A percentile compares a stretch with the other conserved stretches of the same genome.
Evolutionary conservation across 108 stramenopile genomes (phyloP).

Genomic region (Nitzschia sp.): DNA sequence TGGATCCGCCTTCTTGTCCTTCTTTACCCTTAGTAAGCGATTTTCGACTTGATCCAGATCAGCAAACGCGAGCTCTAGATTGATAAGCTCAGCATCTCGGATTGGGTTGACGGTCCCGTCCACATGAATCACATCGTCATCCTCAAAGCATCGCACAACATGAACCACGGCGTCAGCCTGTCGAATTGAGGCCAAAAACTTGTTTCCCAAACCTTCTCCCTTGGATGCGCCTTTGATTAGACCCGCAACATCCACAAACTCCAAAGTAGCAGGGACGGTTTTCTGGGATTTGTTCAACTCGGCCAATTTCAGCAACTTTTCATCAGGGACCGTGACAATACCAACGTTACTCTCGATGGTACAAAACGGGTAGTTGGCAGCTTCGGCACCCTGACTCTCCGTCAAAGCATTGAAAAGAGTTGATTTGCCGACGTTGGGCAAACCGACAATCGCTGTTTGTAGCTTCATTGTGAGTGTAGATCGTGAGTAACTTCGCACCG

Average conservation of each 20-base stretch:
- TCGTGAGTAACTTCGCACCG: conserved; percentile 37
- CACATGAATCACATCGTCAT: conserved; percentile 98
- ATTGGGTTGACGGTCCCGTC: conserved; percentile 84
- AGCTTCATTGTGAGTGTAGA: conserved; percentile 76
- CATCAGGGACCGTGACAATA: conserved; percentile 93
- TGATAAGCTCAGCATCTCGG: conserved; percentile 97
- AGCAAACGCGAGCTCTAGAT: conserved; percentile 94
- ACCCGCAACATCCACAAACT: conserved; percentile 99
- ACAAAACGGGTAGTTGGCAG: conserved; percentile 61
- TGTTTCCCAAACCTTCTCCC: conserved; percentile 99
- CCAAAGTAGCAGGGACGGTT: conserved; percentile 89
- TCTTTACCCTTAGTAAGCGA: conserved; percentile 77
- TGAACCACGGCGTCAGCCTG: conserved; percentile 75
- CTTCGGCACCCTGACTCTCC: conserved; percentile 89
- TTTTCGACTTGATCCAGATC: conserved; percentile 97
- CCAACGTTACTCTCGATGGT: conserved; percentile 96
- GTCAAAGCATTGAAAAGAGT: conserved; percentile 99
- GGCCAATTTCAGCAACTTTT: conserved; percentile 66
- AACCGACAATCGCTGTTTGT: conserved; percentile 94
- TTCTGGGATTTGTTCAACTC: conserved; percentile 87
- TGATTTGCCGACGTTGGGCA: conserved; percentile 96
- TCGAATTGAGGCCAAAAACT: conserved; percentile 98
- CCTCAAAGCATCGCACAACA: conserved; percentile 96
- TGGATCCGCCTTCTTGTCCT: conserved; percentile 75
- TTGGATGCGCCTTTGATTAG: conserved; percentile 97